Evolutionary conservation across 192 early-diverging fungal genomes (phyloP).

Genomic region (Podila epicladia): DNA sequence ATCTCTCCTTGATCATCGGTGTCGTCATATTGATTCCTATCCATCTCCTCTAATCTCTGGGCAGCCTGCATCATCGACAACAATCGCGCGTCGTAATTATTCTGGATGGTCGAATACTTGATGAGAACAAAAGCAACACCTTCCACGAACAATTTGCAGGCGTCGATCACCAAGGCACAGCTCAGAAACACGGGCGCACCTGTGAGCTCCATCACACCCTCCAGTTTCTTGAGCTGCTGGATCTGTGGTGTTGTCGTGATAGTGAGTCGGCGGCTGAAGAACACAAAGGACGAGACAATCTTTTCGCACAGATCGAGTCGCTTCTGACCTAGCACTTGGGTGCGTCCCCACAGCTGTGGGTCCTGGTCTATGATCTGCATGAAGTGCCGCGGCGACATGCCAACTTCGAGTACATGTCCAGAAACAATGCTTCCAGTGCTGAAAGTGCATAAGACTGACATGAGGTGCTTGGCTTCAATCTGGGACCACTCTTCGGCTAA

Average conservation of each 20-base stretch:
- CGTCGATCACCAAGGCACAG: constrained; percentile 22
- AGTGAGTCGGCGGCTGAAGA: constrained; percentile 26
- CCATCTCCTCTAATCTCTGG: constrained; percentile 31
- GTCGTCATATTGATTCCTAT: constrained; percentile 2
- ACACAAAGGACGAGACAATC: constrained; percentile 15
- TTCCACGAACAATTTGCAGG: constrained; percentile 25
- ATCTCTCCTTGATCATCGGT: too few species aligned
- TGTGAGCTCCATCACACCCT: constrained; percentile 12
- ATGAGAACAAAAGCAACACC: constrained; percentile 27
- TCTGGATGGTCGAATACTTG: constrained; percentile 11
- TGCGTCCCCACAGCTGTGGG: background rate
- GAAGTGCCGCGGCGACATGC: constrained; percentile 12
- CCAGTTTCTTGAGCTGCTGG: background rate
- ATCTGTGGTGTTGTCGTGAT: background rate
- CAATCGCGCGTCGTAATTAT: constrained; percentile 4
- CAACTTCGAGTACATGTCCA: constrained; percentile 1
- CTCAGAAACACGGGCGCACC: constrained; percentile 30
- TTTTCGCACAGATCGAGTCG: constrained; percentile 21
- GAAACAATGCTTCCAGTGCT: constrained; percentile 8
- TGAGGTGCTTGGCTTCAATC: constrained; percentile 7
- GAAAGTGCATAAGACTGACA: constrained; percentile 15
- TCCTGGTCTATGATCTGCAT: constrained; percentile 8
- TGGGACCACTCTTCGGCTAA: constrained; percentile 27
- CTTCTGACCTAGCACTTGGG: background rate
- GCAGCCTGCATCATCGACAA: constrained; percentile 28